Evolutionary conservation across 805 yeast species (phyloP), one percentile per base, ranked within the genome.

Genomic region (Naumovozyma castellii): DNA sequence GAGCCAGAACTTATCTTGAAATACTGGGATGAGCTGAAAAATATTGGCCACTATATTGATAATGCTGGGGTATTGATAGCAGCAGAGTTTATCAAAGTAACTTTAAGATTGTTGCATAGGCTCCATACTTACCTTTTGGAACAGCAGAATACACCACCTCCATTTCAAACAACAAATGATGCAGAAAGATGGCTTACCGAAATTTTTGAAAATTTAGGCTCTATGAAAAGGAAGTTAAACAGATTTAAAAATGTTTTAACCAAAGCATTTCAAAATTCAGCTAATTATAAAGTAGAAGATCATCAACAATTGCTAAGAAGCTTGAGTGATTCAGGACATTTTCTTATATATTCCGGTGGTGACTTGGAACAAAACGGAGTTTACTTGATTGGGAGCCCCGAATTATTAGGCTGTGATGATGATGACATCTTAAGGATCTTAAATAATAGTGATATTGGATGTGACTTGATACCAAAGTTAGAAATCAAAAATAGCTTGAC

Each of bases 1-100:
- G 97, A 86, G 53, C 88, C 95, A 1, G 98, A 90, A 50, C 87
- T 83, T 53, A 66, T 92, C 36, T 90, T 86, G 51, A 75, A 71
- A 40, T 84, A 84, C 35, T 92, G 95, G 90, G 70, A 72, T 22
- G 78, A 80, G 49, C 66, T 92, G 48, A 84, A 75, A 48, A 78
- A 79, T 49, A 69, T 85, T 22, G 96, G 97, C 6, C 75, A 73
- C 44, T 80, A 73, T 49, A 72, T 92, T 22, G 87, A 84, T 34
- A 84, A 87, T 3, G 92, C 94, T 25, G 84, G 92, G 32, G 72
- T 76, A 3, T 80, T 81, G 12, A 77, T 90, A 36, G 92, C 96
- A 0, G 79, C 80, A 46, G 87, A 82, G 48, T 80, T 88, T 42
- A 80, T 51, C 34, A 69, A 65, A 5, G 62, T 92, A 35, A 76